Evolutionary conservation across 2,329 filamentous ascomycete species (phyloP).

Genomic region (Zymoseptoria pseudotritici): DNA sequence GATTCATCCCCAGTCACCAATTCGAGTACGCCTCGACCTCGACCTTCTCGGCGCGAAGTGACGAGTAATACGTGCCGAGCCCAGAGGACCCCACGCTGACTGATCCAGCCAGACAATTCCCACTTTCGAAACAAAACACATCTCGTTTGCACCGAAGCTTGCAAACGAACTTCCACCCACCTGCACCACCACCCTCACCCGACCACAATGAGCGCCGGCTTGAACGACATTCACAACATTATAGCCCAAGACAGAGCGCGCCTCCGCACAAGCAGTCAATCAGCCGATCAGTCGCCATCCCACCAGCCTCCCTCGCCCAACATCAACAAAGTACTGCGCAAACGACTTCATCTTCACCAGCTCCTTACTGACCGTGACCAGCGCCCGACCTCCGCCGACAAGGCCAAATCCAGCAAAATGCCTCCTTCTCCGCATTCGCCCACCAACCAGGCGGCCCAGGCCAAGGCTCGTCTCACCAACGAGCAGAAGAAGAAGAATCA

Average conservation of each 20-base stretch:
- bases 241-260: background rate
- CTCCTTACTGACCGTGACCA: background rate
- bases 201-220: background rate
- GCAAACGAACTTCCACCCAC: background rate
- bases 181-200: background rate
- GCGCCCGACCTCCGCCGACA: background rate
- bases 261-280: background rate
- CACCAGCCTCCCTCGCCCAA: background rate
- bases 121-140: background rate
- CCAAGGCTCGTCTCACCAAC: conserved; percentile 58
- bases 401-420: background rate
- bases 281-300: background rate
- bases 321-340: background rate
- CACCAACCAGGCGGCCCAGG: conserved; percentile 4
- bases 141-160: background rate
- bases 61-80: no score
- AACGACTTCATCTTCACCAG: background rate
- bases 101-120: background rate
- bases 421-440: conserved; percentile 1
- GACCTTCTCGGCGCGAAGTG: no score
- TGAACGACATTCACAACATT: background rate
- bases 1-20: background rate
- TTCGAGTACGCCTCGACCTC: background rate
- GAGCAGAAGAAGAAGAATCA: conserved; percentile 68
- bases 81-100: background rate